Conservation (phyloP, 345 rosid species). For the Anastatica hierochuntica region DNA sequence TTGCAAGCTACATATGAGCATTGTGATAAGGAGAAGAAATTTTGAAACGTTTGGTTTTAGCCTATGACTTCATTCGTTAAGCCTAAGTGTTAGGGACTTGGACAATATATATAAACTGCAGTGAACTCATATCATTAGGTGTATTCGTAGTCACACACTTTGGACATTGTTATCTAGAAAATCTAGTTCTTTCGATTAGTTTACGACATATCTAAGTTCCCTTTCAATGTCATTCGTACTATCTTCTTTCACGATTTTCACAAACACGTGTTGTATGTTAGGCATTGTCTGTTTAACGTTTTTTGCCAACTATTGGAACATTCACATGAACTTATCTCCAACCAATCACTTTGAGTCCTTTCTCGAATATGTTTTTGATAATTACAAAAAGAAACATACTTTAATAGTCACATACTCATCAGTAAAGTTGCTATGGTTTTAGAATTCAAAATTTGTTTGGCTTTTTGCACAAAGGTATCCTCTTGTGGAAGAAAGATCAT, state of each 20-base stretch:
- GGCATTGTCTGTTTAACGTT: slow-evolving; percentile 96
- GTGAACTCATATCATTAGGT: too few species aligned
- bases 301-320: slow-evolving; percentile 73
- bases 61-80: too few species aligned
- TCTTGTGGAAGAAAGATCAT: slow-evolving; percentile 86
- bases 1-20: too few species aligned
- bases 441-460: slow-evolving; percentile 95
- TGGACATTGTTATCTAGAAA: too few species aligned
- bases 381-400: slow-evolving; percentile 31
- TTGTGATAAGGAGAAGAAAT: too few species aligned
- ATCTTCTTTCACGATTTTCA: slow-evolving; percentile 75
- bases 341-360: slow-evolving; percentile 91
- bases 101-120: too few species aligned
- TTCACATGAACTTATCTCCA: slow-evolving; percentile 96
- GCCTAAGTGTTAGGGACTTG: too few species aligned
- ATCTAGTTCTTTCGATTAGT: slow-evolving; percentile 69
- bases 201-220: slow-evolving; percentile 90
- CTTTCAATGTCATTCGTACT: slow-evolving; percentile 80
- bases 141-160: too few species aligned
- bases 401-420: not conserved
- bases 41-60: too few species aligned
- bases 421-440: too few species aligned
- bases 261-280: slow-evolving; percentile 86
- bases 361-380: slow-evolving; percentile 60
- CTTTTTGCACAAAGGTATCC: slow-evolving; percentile 45